phyloP scores from a whole-genome alignment of 2,329 filamentous ascomycete genomes.

The Zopfia rhizophila region DNA sequence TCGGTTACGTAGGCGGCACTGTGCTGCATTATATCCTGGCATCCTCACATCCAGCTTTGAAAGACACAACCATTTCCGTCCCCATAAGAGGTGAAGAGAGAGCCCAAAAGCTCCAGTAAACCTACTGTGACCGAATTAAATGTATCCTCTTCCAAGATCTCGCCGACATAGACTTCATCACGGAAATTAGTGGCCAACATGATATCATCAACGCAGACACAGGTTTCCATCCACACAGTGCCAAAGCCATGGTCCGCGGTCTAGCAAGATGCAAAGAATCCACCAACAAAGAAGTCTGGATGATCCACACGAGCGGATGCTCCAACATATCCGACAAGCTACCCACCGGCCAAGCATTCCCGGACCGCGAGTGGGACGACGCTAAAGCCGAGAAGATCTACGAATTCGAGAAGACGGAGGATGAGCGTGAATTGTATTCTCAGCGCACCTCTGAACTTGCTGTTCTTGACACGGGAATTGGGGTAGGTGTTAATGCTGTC shows the following conservation, averaged over 20 bases:
- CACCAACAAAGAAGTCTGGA: constrained; percentile 49
- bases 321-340: constrained; percentile 59
- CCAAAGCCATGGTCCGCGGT: constrained; percentile 56
- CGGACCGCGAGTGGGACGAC: constrained; percentile 40
- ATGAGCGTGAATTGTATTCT: constrained; percentile 50
- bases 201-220: constrained; percentile 57
- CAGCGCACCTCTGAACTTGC: constrained; percentile 60
- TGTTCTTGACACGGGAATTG: constrained; percentile 54
- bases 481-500: constrained; percentile 55
- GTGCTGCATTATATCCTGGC: too few species aligned
- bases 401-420: constrained; percentile 50
- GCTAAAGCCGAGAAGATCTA: constrained; percentile 50
- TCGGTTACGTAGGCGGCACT: too few species aligned
- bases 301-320: constrained; percentile 58
- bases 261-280: constrained; percentile 52
- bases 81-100: too few species aligned
- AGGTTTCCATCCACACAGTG: constrained; percentile 52
- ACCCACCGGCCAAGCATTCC: constrained; percentile 46
- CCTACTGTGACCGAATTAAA: constrained; percentile 19
- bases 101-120: too few species aligned
- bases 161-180: constrained; percentile 26
- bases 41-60: too few species aligned
- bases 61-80: too few species aligned
- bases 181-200: constrained; percentile 20
- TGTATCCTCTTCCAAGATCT: constrained; percentile 25